Base-by-base conservation (phyloP, 108 stramenopile species). In the Seminavis robusta region DNA sequence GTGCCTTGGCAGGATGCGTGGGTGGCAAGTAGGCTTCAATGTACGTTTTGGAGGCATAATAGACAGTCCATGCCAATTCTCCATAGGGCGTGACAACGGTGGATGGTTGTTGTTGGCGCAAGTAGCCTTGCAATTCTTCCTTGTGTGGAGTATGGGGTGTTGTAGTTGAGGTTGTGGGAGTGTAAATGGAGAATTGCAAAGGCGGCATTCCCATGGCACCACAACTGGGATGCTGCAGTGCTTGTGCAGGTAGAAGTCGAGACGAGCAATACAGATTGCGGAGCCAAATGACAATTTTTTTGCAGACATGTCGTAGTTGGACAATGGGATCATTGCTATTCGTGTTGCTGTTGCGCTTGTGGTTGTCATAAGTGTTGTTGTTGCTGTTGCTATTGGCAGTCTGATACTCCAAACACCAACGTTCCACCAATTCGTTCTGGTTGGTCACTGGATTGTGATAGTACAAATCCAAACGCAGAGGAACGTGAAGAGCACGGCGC, bases 391-490 rank as follows among this genome's bases (percentile, higher is more conserved):
- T n/a, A n/a, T n/a, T 39, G 29, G 60, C 58, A 13, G 67, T 63
- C 25, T 52, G 57, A 53, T 92, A 92, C 33, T 92, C 85, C 30
- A 92, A 56, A 56, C 84, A 92, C 87, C 87, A 92, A 41, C 87
- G 72, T 60, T 92, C 87, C 55, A 92, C 46, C 21, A 92, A 55
- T 59, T 86, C 91, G 10, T 81, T 57, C 4, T 74, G 67, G 31
- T 60, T 51, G 24, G 41, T 41, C 24, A 62, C 56, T 19, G 56
- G 23, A 47, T 88, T 73, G 55, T 88, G 79, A 63, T 80, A 86
- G 56, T 83, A 92, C n/a, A 92, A 71, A 56, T 92, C 91, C 44
- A 92, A 59, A 30, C 91, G 71, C n/a, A 92, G 52, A 3, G 91
- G 91, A 31, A 88, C 71, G 52, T 88, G 75, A 44, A 92, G 51